Conservation (phyloP, 345 rosid species). For the Erysimum cheiranthoides region DNA sequence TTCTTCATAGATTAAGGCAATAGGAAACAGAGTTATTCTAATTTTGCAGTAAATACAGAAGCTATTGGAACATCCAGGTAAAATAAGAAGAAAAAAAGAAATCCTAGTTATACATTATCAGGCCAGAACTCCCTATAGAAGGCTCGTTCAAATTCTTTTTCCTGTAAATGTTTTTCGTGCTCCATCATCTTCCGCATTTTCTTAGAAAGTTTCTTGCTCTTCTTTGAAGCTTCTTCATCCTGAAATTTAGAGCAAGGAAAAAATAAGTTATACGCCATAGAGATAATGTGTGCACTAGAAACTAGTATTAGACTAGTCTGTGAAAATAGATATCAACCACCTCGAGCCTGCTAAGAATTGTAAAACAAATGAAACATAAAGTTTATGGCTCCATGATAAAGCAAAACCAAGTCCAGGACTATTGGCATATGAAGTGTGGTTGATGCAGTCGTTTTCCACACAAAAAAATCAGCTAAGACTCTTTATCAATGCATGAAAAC, state of each 20-base stretch:
- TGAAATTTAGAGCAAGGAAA: conserved; percentile 43
- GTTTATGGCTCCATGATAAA: not conserved
- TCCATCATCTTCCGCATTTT: conserved; percentile 74
- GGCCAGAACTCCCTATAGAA: conserved; percentile 94
- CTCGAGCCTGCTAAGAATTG: not conserved
- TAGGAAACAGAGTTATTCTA: not conserved
- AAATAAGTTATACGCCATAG: not conserved
- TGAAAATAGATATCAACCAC: not conserved
- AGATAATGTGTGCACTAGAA: not conserved
- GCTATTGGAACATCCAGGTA: conserved; percentile 9
- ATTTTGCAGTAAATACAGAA: not conserved
- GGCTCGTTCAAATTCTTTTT: conserved; percentile 80
- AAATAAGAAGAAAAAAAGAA: not conserved
- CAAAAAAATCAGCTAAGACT: not conserved
- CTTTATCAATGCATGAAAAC: not conserved
- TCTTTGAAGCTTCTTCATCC: conserved; percentile 55
- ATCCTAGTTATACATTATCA: conserved; percentile 68
- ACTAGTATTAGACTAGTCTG: not conserved
- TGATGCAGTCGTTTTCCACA: not conserved
- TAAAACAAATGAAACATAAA: not conserved
- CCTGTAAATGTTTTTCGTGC: conserved; percentile 63
- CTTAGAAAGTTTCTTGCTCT: conserved; percentile 65
- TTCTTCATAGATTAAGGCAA: not conserved
- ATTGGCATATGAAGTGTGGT: not conserved
- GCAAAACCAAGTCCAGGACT: not conserved